Evolutionary conservation across 345 rosid genomes (phyloP).

Genomic region (Lepidium aucheri): DNA sequence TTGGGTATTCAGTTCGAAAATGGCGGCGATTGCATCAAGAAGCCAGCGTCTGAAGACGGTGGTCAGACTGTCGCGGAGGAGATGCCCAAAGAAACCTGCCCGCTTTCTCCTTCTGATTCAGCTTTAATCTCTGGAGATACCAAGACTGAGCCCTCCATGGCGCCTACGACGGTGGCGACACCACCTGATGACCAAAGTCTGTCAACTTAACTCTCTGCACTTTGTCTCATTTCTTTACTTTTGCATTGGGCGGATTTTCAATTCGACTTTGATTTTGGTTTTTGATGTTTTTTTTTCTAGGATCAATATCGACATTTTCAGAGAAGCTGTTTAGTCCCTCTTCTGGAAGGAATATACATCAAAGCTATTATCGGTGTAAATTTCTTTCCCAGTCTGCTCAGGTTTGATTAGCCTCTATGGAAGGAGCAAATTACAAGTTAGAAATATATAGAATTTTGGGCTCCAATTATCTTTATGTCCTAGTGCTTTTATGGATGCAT

Average conservation of each 20-base stretch:
- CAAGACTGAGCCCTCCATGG: slow-evolving; percentile 44
- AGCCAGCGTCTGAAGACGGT: slow-evolving; percentile 24
- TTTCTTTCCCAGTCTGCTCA: slow-evolving; percentile 67
- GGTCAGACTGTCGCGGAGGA: too few relatives aligned
- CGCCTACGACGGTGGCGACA: slow-evolving; percentile 29
- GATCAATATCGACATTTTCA: slow-evolving; percentile 39
- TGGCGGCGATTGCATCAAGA: slow-evolving; percentile 40
- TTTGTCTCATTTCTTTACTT: slow-evolving; percentile 1
- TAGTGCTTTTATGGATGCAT: neutral
- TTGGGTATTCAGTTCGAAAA: slow-evolving; percentile 41
- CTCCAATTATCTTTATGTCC: neutral
- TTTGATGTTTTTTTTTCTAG: slow-evolving; percentile 22
- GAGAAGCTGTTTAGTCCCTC: slow-evolving; percentile 53
- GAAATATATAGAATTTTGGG: neutral
- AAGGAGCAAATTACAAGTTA: neutral
- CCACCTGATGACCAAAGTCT: slow-evolving; percentile 58
- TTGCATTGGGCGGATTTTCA: neutral
- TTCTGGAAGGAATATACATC: slow-evolving; percentile 36
- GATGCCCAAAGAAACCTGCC: slow-evolving; percentile 47
- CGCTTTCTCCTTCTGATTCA: slow-evolving; percentile 41
- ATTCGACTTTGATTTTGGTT: neutral
- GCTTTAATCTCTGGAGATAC: slow-evolving; percentile 35
- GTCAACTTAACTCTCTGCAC: neutral
- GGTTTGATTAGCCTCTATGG: slow-evolving; percentile 32
- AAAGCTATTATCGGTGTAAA: slow-evolving; percentile 60